A percentile compares a stretch with the other conserved stretches of the same genome.
These are phyloP conservation scores for Mollisia scopiformis DNA, from an alignment of 2,329 filamentous ascomycete species.

Conservation along the genomic window DNA sequence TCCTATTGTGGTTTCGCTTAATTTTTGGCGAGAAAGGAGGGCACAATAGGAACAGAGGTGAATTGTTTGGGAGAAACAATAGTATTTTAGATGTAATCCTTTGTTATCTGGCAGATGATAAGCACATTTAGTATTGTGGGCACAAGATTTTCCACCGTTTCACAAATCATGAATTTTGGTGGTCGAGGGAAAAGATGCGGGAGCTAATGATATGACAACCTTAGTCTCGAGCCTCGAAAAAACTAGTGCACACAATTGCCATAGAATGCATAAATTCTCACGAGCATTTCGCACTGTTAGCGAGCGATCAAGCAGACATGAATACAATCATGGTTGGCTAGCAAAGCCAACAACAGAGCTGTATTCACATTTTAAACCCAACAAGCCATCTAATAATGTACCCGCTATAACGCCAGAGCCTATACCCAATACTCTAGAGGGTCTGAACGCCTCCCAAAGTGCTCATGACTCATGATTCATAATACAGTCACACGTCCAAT, in stretches of 20 bases:
- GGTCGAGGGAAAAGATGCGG: too few species aligned
- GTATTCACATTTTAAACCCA: neutral
- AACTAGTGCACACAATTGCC: neutral
- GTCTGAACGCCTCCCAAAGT: conserved; percentile 7
- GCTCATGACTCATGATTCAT: neutral
- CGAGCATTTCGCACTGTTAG: neutral
- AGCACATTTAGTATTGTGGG: too few species aligned
- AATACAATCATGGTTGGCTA: neutral
- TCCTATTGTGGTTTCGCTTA: neutral
- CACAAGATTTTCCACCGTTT: too few species aligned
- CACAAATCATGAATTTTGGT: too few species aligned
- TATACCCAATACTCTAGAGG: neutral
- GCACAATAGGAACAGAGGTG: too few species aligned
- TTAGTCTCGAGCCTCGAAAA: too few species aligned
- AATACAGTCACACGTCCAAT: conserved; percentile 3
- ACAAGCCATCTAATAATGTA: neutral
- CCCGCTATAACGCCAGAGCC: neutral
- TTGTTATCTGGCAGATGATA: too few species aligned
- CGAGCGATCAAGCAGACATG: neutral
- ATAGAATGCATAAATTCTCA: neutral
- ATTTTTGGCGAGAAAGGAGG: too few species aligned
- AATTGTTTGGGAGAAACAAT: too few species aligned
- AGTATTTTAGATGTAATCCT: too few species aligned
- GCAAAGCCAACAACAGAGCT: neutral
- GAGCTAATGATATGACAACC: too few species aligned